phyloP scores from a whole-genome alignment of 495 filamentous ascomycete species.

The Evernia prunastri region DNA sequence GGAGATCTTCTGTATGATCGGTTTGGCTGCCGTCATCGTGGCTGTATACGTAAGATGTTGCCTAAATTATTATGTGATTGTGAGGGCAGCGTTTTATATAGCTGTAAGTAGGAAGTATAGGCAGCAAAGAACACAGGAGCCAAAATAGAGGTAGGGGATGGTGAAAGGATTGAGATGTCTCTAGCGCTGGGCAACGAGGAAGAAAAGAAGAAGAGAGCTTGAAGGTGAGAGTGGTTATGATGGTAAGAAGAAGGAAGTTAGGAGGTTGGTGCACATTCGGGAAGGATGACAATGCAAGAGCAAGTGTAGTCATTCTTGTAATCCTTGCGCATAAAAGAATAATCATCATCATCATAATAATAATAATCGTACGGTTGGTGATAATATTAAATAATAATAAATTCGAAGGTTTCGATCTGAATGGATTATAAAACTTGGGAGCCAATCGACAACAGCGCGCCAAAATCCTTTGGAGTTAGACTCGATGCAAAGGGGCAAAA shows the following conservation, averaged over 20 bases:
- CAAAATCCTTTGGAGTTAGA: background rate
- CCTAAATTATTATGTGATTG: background rate
- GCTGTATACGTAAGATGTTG: background rate
- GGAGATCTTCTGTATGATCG: constrained; percentile 18
- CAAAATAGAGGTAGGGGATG: background rate
- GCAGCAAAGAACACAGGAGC: background rate
- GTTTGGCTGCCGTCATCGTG: constrained; percentile 11
- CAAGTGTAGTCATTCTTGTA: too few relatives aligned
- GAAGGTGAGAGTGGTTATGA: background rate
- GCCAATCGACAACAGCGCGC: background rate
- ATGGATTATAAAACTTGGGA: background rate
- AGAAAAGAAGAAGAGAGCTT: background rate
- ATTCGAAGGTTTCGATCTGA: background rate
- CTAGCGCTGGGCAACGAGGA: background rate
- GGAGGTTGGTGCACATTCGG: background rate
- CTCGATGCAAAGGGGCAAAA: background rate
- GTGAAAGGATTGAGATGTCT: background rate
- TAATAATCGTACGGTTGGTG: background rate
- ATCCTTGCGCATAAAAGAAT: too few relatives aligned
- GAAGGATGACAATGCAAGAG: background rate
- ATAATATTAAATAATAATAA: background rate
- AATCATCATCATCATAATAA: background rate
- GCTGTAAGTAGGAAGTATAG: background rate
- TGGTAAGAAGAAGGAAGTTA: background rate
- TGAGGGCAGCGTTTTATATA: background rate